Conservation (phyloP, 257 asterid species). For the Solanum chaucha region DNA sequence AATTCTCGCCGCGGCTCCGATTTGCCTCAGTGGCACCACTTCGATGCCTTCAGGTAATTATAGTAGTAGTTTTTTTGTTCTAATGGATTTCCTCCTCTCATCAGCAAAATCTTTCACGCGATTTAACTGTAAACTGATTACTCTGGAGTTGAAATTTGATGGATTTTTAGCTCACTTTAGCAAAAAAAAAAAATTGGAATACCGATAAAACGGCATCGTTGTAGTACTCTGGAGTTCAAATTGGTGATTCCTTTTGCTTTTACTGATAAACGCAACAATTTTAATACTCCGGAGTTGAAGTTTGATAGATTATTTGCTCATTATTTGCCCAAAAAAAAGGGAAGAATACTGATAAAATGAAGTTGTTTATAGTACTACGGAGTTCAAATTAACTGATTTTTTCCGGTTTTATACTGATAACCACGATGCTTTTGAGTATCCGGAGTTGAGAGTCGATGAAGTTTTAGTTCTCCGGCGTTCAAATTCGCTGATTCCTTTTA, state of each 20-base stretch:
- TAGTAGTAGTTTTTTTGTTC: background rate
- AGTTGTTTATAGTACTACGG: background rate
- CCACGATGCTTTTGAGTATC: background rate
- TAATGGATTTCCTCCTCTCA: background rate
- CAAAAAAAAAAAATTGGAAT: background rate
- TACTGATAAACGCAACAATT: background rate
- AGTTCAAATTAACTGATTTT: background rate
- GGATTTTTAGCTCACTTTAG: background rate
- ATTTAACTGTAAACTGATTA: background rate
- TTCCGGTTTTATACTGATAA: background rate
- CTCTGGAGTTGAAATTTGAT: background rate
- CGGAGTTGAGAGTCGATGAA: background rate
- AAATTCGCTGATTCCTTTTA: background rate
- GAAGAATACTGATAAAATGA: background rate
- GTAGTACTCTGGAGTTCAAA: background rate
- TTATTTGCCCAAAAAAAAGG: background rate
- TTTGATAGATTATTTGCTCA: background rate
- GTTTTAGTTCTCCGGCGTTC: background rate
- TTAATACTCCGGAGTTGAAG: background rate
- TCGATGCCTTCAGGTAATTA: conserved; percentile 24
- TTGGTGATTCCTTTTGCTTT: background rate
- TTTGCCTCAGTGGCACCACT: conserved; percentile 29
- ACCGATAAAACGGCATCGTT: background rate
- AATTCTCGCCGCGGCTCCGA: conserved; percentile 21
- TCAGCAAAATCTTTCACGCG: background rate